phyloP scores from a whole-genome alignment of 768 basidiomycete species.

The Austroboletus festivus region DNA sequence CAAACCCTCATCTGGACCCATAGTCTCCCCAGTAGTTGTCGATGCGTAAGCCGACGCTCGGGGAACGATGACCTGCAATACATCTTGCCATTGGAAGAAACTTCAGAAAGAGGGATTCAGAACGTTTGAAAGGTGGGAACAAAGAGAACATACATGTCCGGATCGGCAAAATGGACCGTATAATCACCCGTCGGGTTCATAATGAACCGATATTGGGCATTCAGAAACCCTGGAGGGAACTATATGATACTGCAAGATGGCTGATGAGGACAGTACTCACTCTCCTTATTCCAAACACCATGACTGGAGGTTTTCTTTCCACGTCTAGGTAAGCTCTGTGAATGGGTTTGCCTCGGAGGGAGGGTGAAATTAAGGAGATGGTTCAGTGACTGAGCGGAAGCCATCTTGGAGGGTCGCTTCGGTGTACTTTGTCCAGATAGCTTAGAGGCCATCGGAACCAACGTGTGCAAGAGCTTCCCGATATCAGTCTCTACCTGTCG shows the following conservation, averaged over 20 bases:
- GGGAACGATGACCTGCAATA: constrained; percentile 91
- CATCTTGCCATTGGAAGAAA: constrained; percentile 94
- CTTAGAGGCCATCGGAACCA: constrained; percentile 25
- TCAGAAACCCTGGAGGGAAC: constrained; percentile 76
- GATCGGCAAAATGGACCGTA: constrained; percentile 94
- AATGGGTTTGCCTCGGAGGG: constrained; percentile 76
- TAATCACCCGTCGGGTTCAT: constrained; percentile 92
- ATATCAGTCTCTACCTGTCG: constrained; percentile 10
- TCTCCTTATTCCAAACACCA: constrained; percentile 86
- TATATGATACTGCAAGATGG: constrained; percentile 15
- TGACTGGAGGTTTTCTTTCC: constrained; percentile 65
- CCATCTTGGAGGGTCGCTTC: constrained; percentile 68
- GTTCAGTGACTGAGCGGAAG: constrained; percentile 61
- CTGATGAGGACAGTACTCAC: constrained; percentile 49
- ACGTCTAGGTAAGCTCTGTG: constrained; percentile 63
- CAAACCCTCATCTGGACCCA: constrained; percentile 52
- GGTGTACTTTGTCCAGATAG: constrained; percentile 36
- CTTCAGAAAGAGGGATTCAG: constrained; percentile 37
- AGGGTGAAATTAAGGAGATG: constrained; percentile 93
- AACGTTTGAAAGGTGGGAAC: not conserved
- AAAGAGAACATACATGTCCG: constrained; percentile 75
- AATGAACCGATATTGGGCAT: constrained; percentile 94
- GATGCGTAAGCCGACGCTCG: constrained; percentile 73
- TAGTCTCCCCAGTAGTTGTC: constrained; percentile 47
- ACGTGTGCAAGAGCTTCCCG: constrained; percentile 23